phyloP scores from a whole-genome alignment of 208 protist species.

The Angomonas deanei region DNA sequence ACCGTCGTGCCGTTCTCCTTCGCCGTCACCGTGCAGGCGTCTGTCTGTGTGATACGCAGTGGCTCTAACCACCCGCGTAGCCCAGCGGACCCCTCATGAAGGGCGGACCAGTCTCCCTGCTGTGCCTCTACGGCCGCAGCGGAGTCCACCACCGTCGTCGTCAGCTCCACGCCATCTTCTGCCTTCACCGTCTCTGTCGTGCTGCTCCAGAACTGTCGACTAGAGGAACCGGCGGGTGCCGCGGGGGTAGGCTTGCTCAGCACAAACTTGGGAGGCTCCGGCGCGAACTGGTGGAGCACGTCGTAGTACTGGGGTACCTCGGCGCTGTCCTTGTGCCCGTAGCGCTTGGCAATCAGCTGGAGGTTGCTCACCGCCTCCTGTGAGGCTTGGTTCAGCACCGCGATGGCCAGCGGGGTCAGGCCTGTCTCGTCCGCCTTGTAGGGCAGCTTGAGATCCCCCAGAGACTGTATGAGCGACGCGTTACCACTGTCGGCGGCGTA shows the following conservation, averaged over 20 bases:
- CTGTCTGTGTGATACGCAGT: neutral
- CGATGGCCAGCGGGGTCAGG: conserved; percentile 76
- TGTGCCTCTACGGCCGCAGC: conserved; percentile 15
- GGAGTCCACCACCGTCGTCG: conserved; percentile 7
- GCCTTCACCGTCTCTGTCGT: neutral
- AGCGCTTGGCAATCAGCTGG: conserved; percentile 13
- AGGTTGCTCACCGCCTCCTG: conserved; percentile 18
- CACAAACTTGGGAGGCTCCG: conserved; percentile 62
- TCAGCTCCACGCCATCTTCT: neutral
- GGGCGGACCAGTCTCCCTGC: conserved; percentile 12
- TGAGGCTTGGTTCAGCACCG: conserved; percentile 38
- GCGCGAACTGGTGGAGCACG: conserved; percentile 45
- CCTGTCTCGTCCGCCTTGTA: conserved; percentile 55
- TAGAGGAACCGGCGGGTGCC: conserved; percentile 1
- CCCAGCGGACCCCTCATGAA: conserved; percentile 16
- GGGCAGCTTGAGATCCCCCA: conserved; percentile 41
- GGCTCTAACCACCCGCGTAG: conserved; percentile 18
- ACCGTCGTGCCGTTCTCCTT: conserved; percentile 16
- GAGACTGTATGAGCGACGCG: conserved; percentile 33
- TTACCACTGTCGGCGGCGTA: conserved; percentile 76
- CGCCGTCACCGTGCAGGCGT: neutral
- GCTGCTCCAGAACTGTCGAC: neutral
- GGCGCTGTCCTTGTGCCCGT: conserved; percentile 15
- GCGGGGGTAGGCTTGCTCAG: conserved; percentile 61
- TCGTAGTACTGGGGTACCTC: conserved; percentile 16